phyloP scores from a whole-genome alignment of 768 basidiomycete species.

The Boletus fagicola region DNA sequence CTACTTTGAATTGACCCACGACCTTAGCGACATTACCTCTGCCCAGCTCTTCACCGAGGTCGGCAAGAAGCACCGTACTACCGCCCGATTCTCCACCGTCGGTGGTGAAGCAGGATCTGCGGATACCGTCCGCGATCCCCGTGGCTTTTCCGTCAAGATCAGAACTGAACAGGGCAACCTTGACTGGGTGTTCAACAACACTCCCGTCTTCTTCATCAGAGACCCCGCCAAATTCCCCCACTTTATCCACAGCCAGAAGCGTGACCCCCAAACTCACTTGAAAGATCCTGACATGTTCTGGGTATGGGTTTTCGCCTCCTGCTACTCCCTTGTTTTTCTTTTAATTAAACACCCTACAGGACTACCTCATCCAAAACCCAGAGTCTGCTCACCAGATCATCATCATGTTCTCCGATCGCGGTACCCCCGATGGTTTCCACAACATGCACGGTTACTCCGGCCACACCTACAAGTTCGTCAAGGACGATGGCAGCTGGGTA shows the following conservation, averaged over 20 bases:
- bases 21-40: conserved; percentile 78
- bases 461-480: conserved; percentile 87
- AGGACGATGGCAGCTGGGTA: conserved; percentile 77
- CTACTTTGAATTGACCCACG: conserved; percentile 86
- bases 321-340: neutral
- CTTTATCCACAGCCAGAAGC: conserved; percentile 93
- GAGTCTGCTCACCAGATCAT: conserved; percentile 87
- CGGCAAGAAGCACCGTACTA: conserved; percentile 68
- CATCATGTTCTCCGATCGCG: conserved; percentile 94
- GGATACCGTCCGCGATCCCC: conserved; percentile 90
- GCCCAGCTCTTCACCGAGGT: conserved; percentile 62
- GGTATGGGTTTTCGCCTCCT: conserved; percentile 38
- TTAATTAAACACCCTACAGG: conserved; percentile 44
- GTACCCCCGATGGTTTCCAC: conserved; percentile 88
- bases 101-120: conserved; percentile 85
- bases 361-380: conserved; percentile 84
- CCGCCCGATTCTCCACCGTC: conserved; percentile 92
- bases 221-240: conserved; percentile 90
- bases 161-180: conserved; percentile 89
- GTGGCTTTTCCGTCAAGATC: conserved; percentile 90
- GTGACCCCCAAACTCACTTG: conserved; percentile 87
- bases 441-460: conserved; percentile 91
- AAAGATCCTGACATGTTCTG: conserved; percentile 87
- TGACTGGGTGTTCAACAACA: conserved; percentile 93
- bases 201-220: conserved; percentile 87